A percentile compares a stretch with the other conserved stretches of the same genome.
Evolutionary conservation across 805 yeast genomes (phyloP).

Genomic region (Sugiyamaella americana): DNA sequence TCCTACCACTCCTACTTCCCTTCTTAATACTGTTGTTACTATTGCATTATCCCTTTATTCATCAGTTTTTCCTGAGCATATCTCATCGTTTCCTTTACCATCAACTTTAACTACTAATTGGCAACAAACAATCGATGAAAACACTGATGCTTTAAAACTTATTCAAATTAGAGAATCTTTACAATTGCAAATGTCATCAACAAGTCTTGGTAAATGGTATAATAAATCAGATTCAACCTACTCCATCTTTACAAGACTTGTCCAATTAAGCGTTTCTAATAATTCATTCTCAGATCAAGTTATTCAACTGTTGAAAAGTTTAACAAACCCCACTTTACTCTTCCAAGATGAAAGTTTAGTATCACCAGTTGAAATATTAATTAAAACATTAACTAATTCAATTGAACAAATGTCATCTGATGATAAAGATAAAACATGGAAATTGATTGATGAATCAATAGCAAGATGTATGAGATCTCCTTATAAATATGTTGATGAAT

Average conservation of each 20-base stretch:
- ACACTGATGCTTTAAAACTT: conserved; percentile 17
- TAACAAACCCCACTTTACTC: conserved; percentile 47
- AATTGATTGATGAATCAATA: conserved; percentile 66
- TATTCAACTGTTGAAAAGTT: conserved; percentile 41
- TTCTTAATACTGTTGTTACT: conserved; percentile 2
- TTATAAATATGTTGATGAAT: conserved; percentile 71
- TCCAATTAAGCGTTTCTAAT: conserved; percentile 44
- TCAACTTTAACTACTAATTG: conserved; percentile 5
- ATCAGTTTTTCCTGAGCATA: conserved; percentile 7
- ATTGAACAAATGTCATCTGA: conserved; percentile 1
- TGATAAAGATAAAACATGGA: conserved; percentile 43
- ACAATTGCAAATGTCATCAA: conserved; percentile 6
- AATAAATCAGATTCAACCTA: conserved; percentile 40
- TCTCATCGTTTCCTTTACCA: conserved; percentile 6
- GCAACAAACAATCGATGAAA: conserved; percentile 1
- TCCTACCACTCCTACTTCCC: not conserved
- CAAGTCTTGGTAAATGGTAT: conserved; percentile 70
- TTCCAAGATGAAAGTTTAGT: conserved; percentile 46
- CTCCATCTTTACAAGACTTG: conserved; percentile 62
- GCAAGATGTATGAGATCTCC: conserved; percentile 69
- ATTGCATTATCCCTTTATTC: conserved; percentile 4
- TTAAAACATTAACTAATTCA: conserved; percentile 39
- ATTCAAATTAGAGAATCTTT: conserved; percentile 6
- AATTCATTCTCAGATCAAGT: conserved; percentile 39
- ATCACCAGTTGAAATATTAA: conserved; percentile 51